Base-by-base conservation (phyloP, 129 eudicot species). In the Centella asiatica region DNA sequence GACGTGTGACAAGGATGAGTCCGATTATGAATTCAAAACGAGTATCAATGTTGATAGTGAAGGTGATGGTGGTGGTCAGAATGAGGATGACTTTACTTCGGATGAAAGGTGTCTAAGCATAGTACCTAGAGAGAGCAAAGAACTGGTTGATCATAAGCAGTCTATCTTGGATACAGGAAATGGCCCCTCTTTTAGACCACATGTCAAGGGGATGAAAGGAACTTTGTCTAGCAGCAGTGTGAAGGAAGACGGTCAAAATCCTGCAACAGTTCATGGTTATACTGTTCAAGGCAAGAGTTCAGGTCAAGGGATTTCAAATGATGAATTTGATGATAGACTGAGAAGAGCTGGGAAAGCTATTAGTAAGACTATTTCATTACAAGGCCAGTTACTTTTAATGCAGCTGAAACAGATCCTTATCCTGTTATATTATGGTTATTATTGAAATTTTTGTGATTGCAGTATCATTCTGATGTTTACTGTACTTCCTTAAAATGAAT, bases 191-290 rank as follows among this genome's bases (percentile, higher is more conserved):
- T 25, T 8, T 19, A 58, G 63, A 34, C 22, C 63, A 58, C 33
- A 58, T 58, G 11, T 58, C 34, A 3, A 11, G 1, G 17, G 9
- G 17, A 20, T 2, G 4, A 34, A 34, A 33, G 12, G 40, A 33
- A 45, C 40, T 19, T 33, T n/a, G n/a, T n/a, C 25, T 20, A 19
- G 45, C 63, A 17, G 14, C 19, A 58, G 28, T 58, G 45, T 15
- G 40, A 39, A 58, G 46, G 46, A 58, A 34, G 63, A n/a, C 9
- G 45, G 47, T 58, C 63, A 34, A 34, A 58, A 46, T 34, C 63
- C 46, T 11, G 20, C 29, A 58, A 58, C 33, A 58, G 2, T 34
- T 1, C 25, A 58, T 34, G 33, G 29, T 58, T 58, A 25, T 36
- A 15, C 22, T 11, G 29, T 58, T 29, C 45, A 34, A 34, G 23